Evolutionary conservation across 2,329 filamentous ascomycete species (phyloP).

Genomic region (Colletotrichum theobromicola): DNA sequence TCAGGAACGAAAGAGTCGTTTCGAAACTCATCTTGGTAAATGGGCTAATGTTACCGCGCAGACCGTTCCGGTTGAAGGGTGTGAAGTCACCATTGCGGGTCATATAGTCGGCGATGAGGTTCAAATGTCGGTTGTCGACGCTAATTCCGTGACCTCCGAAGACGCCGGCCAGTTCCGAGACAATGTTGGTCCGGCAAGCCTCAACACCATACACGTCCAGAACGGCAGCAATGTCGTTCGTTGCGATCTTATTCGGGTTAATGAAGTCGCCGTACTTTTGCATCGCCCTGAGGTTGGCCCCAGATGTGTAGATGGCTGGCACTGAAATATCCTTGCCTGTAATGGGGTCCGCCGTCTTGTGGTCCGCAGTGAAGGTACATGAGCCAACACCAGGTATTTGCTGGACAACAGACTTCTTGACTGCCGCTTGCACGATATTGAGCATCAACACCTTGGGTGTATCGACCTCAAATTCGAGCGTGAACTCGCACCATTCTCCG

Average conservation of each 20-base stretch:
- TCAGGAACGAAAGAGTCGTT: slow-evolving; percentile 92
- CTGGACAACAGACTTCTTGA: slow-evolving; percentile 82
- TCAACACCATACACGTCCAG: slow-evolving; percentile 90
- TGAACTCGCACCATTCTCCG: slow-evolving; percentile 80
- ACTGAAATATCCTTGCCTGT: slow-evolving; percentile 56
- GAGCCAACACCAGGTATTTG: slow-evolving; percentile 79
- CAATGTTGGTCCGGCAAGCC: slow-evolving; percentile 85
- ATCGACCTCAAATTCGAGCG: slow-evolving; percentile 79
- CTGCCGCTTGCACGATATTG: slow-evolving; percentile 82
- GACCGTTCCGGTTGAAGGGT: slow-evolving; percentile 89
- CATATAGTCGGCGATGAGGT: slow-evolving; percentile 97
- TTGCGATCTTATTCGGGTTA: slow-evolving; percentile 84
- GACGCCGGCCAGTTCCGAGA: slow-evolving; percentile 82
- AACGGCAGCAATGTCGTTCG: slow-evolving; percentile 91
- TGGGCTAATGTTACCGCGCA: slow-evolving; percentile 83
- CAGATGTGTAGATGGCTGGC: slow-evolving; percentile 75
- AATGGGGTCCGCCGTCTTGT: slow-evolving; percentile 53
- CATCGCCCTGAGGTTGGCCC: slow-evolving; percentile 90
- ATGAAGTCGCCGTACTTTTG: slow-evolving; percentile 85
- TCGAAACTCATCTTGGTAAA: slow-evolving; percentile 99
- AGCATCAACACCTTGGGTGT: slow-evolving; percentile 94
- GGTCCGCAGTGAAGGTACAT: slow-evolving; percentile 70
- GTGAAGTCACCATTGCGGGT: slow-evolving; percentile 90
- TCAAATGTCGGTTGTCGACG: slow-evolving; percentile 91
- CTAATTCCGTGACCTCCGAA: slow-evolving; percentile 91